Conservation (phyloP, 257 asterid species). For the Striga asiatica region DNA sequence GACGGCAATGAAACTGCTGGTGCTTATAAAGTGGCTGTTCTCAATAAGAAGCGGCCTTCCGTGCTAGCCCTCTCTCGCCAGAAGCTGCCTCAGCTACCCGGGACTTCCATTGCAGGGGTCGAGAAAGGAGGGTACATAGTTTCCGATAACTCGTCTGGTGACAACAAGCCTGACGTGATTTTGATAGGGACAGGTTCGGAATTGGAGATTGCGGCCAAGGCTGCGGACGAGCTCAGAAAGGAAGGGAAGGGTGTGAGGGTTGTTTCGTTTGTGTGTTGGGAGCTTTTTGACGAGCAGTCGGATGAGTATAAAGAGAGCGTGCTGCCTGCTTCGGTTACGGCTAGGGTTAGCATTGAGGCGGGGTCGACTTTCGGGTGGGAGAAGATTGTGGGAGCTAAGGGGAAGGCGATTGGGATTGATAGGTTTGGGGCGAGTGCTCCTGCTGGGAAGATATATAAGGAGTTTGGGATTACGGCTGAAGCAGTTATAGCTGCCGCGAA, state of each 20-base stretch:
- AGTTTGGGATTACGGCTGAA: constrained; percentile 59
- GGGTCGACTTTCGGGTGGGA: constrained; percentile 68
- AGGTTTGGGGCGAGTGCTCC: constrained; percentile 80
- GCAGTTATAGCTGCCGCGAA: constrained; percentile 66
- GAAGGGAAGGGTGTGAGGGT: constrained; percentile 73
- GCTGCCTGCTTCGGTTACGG: constrained; percentile 50
- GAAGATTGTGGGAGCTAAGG: constrained; percentile 50
- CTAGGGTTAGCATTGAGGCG: constrained; percentile 81
- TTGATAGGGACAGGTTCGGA: constrained; percentile 80
- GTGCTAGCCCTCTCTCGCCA: constrained; percentile 70
- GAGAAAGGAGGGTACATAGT: constrained; percentile 61
- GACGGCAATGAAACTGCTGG: constrained; percentile 85
- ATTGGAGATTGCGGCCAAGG: constrained; percentile 69
- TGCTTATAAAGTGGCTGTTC: constrained; percentile 54
- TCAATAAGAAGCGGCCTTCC: constrained; percentile 55
- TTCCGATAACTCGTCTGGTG: constrained; percentile 52
- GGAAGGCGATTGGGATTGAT: constrained; percentile 69
- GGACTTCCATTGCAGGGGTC: constrained; percentile 64
- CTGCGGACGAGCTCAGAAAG: constrained; percentile 67
- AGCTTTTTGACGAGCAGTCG: constrained; percentile 61
- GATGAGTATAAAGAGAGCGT: constrained; percentile 65
- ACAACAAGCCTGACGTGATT: constrained; percentile 68
- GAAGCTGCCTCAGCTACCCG: constrained; percentile 62
- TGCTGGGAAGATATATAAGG: constrained; percentile 66
- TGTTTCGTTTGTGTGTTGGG: constrained; percentile 73